Evolutionary conservation across 2,329 filamentous ascomycete species (phyloP).

Genomic region (Knoxdaviesia proteae): DNA sequence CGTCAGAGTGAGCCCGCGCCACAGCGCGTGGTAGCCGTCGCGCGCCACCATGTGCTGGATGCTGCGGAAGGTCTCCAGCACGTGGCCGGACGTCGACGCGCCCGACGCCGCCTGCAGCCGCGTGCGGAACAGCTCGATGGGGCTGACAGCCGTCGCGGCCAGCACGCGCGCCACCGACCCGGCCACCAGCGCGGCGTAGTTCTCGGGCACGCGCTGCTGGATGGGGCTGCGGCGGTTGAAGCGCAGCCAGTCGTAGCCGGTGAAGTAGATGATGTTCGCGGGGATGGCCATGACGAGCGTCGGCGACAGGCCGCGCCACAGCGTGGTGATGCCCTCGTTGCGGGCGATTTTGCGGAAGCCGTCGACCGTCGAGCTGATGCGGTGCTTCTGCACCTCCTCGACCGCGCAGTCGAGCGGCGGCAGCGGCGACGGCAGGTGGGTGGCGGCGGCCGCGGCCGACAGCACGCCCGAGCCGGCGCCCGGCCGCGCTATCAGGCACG

Average conservation of each 20-base stretch:
- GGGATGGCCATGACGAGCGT: slow-evolving; percentile 88
- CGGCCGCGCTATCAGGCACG: slow-evolving; percentile 53
- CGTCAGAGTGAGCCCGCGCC: slow-evolving; percentile 76
- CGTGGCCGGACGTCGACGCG: slow-evolving; percentile 40
- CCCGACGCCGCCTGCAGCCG: slow-evolving; percentile 62
- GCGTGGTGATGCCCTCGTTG: slow-evolving; percentile 66
- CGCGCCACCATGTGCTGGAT: slow-evolving; percentile 58
- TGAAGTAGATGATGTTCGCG: slow-evolving; percentile 95
- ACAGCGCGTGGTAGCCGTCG: slow-evolving; percentile 64
- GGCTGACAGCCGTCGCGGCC: slow-evolving; percentile 66
- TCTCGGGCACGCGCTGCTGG: slow-evolving; percentile 37
- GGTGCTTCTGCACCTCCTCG: slow-evolving; percentile 64
- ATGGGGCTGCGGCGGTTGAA: slow-evolving; percentile 55
- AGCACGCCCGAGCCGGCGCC: slow-evolving; percentile 22
- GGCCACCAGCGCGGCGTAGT: slow-evolving; percentile 59
- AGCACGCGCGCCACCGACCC: slow-evolving; percentile 60
- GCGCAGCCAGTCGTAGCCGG: slow-evolving; percentile 88
- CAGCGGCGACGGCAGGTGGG: slow-evolving; percentile 10
- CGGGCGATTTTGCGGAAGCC: slow-evolving; percentile 84
- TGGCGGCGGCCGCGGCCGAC: slow-evolving; percentile 21
- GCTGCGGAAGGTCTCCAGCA: slow-evolving; percentile 58
- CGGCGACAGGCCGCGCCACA: slow-evolving; percentile 89
- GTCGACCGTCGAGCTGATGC: slow-evolving; percentile 79
- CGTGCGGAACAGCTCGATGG: slow-evolving; percentile 86
- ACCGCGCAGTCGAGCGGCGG: slow-evolving; percentile 55